Conservation (phyloP, 345 rosid genomes). For the Populus simonii region DNA sequence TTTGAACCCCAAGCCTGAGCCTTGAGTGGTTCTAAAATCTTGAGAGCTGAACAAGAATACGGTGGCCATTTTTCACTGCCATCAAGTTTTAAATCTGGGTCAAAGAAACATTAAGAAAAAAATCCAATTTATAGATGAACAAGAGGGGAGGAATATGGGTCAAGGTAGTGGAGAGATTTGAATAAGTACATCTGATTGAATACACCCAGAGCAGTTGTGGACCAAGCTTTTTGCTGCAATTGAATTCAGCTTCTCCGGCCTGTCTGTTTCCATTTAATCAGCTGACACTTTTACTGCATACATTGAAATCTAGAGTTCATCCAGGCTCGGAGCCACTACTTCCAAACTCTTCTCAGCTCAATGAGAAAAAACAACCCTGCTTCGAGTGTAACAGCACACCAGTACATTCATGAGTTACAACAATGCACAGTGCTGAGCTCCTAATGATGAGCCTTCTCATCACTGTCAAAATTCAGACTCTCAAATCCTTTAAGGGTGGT, state of each 20-base stretch:
- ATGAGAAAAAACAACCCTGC: constrained; percentile 14
- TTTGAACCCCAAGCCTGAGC: background rate
- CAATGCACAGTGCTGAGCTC: constrained; percentile 13
- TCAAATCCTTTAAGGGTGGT: constrained; percentile 64
- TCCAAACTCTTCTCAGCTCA: constrained; percentile 12
- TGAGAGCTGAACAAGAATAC: background rate
- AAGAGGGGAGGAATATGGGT: background rate
- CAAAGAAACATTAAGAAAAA: background rate
- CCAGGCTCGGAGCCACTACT: constrained; percentile 12
- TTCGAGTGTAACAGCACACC: constrained; percentile 19
- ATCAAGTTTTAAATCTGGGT: background rate
- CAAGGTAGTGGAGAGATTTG: background rate
- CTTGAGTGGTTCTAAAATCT: background rate
- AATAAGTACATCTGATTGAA: background rate
- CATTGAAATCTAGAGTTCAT: constrained; percentile 4
- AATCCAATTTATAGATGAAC: background rate
- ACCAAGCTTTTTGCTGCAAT: constrained; percentile 2
- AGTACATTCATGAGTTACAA: constrained; percentile 37
- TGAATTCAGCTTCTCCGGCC: constrained; percentile 5
- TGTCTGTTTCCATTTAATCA: background rate
- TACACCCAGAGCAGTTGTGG: constrained; percentile 5
- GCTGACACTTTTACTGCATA: background rate
- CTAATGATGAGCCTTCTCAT: constrained; percentile 50
- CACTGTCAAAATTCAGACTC: constrained; percentile 52
- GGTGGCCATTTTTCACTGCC: background rate